Conservation (phyloP, 1,139 yeast species). For the Sugiyamaella neomexicana region DNA sequence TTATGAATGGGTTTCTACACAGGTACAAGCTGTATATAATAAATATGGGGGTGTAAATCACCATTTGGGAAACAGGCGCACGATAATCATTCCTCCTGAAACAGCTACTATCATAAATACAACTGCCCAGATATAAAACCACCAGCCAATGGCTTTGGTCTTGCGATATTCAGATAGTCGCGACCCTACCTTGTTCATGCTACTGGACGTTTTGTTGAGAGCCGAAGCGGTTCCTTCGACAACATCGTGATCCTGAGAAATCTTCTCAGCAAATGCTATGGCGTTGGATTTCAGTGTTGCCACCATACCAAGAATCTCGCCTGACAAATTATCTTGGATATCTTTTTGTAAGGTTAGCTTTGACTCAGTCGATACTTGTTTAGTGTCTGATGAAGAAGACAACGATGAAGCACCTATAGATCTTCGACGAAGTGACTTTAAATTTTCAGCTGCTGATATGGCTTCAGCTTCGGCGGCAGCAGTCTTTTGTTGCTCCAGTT, state of each 20-base stretch:
- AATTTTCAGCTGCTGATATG: neutral
- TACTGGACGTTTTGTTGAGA: slow-evolving; percentile 38
- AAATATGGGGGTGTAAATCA: neutral
- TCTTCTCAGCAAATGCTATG: slow-evolving; percentile 43
- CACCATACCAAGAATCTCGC: slow-evolving; percentile 52
- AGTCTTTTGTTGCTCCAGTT: slow-evolving; percentile 6
- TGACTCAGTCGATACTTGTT: slow-evolving; percentile 8
- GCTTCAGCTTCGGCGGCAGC: slow-evolving; percentile 9
- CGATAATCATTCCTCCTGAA: slow-evolving; percentile 39
- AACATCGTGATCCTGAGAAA: slow-evolving; percentile 39
- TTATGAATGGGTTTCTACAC: neutral
- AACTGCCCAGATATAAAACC: slow-evolving; percentile 42
- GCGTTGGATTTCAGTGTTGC: slow-evolving; percentile 54
- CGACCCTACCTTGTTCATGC: slow-evolving; percentile 41
- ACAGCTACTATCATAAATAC: slow-evolving; percentile 40
- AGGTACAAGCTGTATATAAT: neutral
- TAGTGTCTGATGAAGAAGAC: slow-evolving; percentile 1
- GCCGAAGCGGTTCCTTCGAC: slow-evolving; percentile 40
- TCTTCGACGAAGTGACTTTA: neutral
- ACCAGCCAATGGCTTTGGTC: slow-evolving; percentile 43
- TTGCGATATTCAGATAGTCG: slow-evolving; percentile 38
- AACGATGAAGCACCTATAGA: neutral
- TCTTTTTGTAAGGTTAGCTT: slow-evolving; percentile 38
- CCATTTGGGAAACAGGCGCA: slow-evolving; percentile 45
- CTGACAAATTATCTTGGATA: slow-evolving; percentile 46